Evolutionary conservation across 345 rosid genomes (phyloP).

Genomic region (Rubroshorea leprosula): DNA sequence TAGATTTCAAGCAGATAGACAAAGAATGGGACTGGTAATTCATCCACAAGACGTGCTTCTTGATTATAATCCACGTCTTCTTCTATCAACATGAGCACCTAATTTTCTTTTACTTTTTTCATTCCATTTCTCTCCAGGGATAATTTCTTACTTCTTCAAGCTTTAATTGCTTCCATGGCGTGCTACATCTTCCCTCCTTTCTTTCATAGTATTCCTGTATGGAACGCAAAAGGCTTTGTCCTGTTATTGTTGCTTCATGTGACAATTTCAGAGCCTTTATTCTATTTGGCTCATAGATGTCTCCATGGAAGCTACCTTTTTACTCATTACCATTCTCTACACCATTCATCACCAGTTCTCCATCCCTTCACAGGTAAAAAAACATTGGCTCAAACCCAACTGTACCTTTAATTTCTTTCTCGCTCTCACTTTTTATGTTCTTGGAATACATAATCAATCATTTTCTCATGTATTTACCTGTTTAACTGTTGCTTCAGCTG

Average conservation of each 20-base stretch:
- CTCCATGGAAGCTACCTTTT: slow-evolving; percentile 56
- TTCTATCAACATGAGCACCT: too few species aligned
- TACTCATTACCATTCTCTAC: slow-evolving; percentile 63
- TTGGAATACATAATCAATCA: too few species aligned
- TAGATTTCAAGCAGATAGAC: slow-evolving; percentile 88
- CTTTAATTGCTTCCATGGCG: slow-evolving; percentile 48
- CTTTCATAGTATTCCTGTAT: slow-evolving; percentile 46
- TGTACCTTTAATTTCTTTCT: not conserved
- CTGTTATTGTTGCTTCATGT: slow-evolving; percentile 62
- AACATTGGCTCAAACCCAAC: too few species aligned
- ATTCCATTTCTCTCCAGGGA: slow-evolving; percentile 71
- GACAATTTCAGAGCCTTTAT: slow-evolving; percentile 78
- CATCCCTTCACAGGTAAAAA: slow-evolving; percentile 66
- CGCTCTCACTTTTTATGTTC: not conserved
- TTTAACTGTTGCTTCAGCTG: slow-evolving; percentile 42
- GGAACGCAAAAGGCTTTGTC: slow-evolving; percentile 66
- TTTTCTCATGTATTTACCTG: not conserved
- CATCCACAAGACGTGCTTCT: too few species aligned
- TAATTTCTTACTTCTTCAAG: slow-evolving; percentile 80
- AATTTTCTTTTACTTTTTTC: too few species aligned
- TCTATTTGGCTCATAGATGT: slow-evolving; percentile 55
- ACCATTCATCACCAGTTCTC: slow-evolving; percentile 75
- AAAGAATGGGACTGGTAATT: slow-evolving; percentile 96
- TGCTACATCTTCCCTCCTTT: slow-evolving; percentile 51
- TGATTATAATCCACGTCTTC: too few species aligned